phyloP scores from a whole-genome alignment of 148 eudicot genomes.

The Tetragonia tetragonoides region DNA sequence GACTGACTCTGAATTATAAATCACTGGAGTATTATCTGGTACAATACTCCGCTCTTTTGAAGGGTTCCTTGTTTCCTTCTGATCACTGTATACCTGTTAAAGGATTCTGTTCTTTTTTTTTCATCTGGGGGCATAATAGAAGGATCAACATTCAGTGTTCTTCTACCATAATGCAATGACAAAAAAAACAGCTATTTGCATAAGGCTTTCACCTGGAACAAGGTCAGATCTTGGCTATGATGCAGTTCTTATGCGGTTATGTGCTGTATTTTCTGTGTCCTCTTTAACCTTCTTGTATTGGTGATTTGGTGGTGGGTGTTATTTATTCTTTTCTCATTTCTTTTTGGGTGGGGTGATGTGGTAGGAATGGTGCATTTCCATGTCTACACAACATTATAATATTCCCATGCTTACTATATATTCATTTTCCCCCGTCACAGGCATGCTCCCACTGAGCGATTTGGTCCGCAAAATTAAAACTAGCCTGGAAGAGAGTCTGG shows the following conservation, averaged over 20 bases:
- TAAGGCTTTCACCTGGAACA: neutral
- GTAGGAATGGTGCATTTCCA: neutral
- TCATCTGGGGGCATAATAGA: neutral
- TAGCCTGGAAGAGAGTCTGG: constrained; percentile 57
- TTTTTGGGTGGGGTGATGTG: neutral
- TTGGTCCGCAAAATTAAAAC: constrained; percentile 57
- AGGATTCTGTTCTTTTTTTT: neutral
- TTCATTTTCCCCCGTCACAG: constrained; percentile 32
- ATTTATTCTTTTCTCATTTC: no score
- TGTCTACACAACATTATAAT: neutral
- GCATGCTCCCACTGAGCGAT: constrained; percentile 82
- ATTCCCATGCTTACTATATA: constrained; percentile 2
- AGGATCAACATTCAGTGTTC: neutral
- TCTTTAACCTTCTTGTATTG: neutral
- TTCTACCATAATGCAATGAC: neutral
- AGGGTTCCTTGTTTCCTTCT: neutral
- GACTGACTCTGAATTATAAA: neutral
- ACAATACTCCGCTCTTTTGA: neutral
- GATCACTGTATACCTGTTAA: neutral
- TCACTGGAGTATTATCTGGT: neutral
- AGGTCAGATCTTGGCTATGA: neutral
- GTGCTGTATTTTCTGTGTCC: neutral
- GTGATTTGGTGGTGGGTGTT: neutral
- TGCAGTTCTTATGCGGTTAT: neutral
- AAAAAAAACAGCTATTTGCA: neutral